Percentiles rank a stretch among this genome's conserved stretches.
phyloP scores from a whole-genome alignment of 2,329 filamentous ascomycete genomes.

The Botrytis sinoallii region DNA sequence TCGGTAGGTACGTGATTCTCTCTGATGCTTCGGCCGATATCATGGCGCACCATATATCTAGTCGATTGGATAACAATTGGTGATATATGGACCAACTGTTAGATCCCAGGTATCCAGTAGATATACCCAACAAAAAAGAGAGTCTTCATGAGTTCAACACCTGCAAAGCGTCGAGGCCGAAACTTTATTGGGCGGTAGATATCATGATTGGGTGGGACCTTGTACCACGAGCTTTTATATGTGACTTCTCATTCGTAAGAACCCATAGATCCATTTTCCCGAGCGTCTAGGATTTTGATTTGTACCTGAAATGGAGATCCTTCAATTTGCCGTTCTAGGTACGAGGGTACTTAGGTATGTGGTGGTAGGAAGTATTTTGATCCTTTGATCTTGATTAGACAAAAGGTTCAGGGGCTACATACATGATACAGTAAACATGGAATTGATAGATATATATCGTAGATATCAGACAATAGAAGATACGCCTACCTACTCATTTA shows the following conservation, averaged over 20 bases:
- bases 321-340: not conserved
- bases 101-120: not conserved
- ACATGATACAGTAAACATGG: not conserved
- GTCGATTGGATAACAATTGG: not conserved
- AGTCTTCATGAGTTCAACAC: not conserved
- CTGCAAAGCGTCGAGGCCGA: not conserved
- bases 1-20: not conserved
- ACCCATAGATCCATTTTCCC: not conserved
- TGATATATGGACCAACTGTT: constrained; percentile 3
- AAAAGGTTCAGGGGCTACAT: not conserved
- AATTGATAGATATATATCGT: not conserved
- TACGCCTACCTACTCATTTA: not conserved
- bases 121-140: not conserved
- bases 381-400: not conserved
- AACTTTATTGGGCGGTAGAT: not conserved
- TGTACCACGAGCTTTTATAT: not conserved
- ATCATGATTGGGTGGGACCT: not conserved
- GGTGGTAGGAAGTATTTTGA: not conserved
- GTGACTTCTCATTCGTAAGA: not conserved
- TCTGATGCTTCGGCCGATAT: not conserved
- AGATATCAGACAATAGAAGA: not conserved
- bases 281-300: not conserved
- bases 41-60: not conserved
- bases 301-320: constrained; percentile 1
- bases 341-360: not conserved